Conservation (phyloP, 2,329 filamentous ascomycete genomes). For the Orbilia brochopaga region DNA sequence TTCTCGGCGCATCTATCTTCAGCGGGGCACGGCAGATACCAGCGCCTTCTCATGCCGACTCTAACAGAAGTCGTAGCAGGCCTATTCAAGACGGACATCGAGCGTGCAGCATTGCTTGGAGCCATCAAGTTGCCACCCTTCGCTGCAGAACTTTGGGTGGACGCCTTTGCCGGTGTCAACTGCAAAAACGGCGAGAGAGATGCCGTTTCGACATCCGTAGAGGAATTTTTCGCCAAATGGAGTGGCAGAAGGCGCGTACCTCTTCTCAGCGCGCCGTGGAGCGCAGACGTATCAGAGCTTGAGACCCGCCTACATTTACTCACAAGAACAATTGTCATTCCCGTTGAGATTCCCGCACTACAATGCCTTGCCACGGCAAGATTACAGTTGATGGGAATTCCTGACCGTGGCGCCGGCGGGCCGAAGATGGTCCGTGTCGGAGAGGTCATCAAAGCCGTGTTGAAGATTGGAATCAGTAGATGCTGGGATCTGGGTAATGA, state of each 20-base stretch:
- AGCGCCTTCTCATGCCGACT: conserved; percentile 58
- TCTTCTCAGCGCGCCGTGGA: conserved; percentile 1
- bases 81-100: conserved; percentile 63
- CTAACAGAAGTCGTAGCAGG: conserved; percentile 59
- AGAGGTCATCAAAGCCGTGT: conserved; percentile 61
- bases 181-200: conserved; percentile 57
- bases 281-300: conserved; percentile 31
- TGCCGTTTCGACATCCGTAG: conserved; percentile 58
- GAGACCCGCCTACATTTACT: conserved; percentile 56
- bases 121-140: conserved; percentile 64
- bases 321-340: conserved; percentile 75
- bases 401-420: conserved; percentile 56
- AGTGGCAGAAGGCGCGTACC: conserved; percentile 54
- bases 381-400: conserved; percentile 63
- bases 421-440: conserved; percentile 59
- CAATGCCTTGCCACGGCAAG: conserved; percentile 82
- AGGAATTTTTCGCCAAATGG: conserved; percentile 54
- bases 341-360: conserved; percentile 84
- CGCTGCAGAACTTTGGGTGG: conserved; percentile 61
- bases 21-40: conserved; percentile 55
- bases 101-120: conserved; percentile 65
- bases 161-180: conserved; percentile 63
- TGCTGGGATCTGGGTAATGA: conserved; percentile 60
- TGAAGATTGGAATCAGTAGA: conserved; percentile 64
- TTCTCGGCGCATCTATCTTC: conserved; percentile 24